Percentiles rank a stretch among this genome's conserved stretches.
Conservation (phyloP, 1,284 basidiomycete species). For the Papiliotrema fonsecae region DNA sequence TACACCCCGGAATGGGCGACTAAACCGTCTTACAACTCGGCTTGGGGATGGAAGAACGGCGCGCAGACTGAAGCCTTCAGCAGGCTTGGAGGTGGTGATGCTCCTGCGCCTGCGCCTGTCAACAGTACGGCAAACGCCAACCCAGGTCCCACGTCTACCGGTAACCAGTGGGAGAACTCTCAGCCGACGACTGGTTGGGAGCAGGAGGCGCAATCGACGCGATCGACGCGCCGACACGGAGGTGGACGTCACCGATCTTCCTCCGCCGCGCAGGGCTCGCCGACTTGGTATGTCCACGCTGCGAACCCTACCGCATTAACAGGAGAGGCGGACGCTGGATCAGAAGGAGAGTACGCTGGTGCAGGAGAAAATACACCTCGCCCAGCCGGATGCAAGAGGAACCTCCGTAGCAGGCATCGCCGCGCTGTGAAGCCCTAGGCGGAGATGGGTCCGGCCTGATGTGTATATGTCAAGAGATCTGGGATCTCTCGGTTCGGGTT, state of each 20-base stretch:
- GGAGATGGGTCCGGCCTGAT: too few relatives aligned
- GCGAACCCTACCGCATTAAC: background rate
- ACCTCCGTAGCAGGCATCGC: too few relatives aligned
- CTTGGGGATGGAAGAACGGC: slow-evolving; percentile 9
- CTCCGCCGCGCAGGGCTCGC: too few relatives aligned
- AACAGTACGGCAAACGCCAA: background rate
- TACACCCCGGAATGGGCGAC: slow-evolving; percentile 4
- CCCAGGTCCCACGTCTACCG: background rate
- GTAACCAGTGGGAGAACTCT: background rate
- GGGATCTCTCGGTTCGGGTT: too few relatives aligned
- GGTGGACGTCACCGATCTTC: too few relatives aligned
- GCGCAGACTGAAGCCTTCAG: slow-evolving; percentile 10
- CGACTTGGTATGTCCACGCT: slow-evolving; percentile 1
- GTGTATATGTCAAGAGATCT: too few relatives aligned
- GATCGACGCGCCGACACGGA: too few relatives aligned
- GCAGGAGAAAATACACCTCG: too few relatives aligned
- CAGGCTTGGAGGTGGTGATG: background rate
- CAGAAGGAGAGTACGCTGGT: too few relatives aligned
- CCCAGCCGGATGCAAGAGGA: too few relatives aligned
- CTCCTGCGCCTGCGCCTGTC: background rate
- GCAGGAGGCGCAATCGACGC: background rate
- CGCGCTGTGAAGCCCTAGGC: too few relatives aligned
- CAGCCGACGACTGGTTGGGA: background rate
- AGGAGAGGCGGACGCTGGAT: too few relatives aligned
- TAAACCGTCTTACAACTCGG: slow-evolving; percentile 11